Conservation (phyloP, 352 stramenopile species). For the Thraustochytrium sp. region DNA sequence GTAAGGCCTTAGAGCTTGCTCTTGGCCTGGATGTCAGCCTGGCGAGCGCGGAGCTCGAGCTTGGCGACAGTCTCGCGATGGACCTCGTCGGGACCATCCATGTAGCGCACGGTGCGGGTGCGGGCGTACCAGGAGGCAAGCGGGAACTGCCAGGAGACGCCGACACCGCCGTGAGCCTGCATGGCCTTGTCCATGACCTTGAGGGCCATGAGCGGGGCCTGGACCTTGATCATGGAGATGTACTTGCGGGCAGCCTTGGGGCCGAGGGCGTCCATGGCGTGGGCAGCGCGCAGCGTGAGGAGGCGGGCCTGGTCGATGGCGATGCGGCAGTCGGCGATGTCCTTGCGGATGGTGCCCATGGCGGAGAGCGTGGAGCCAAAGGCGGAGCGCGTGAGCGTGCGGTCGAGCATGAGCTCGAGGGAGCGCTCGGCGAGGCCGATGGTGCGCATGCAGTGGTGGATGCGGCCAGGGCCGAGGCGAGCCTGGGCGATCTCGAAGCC, state of each 20-base stretch:
- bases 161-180: constrained; percentile 68
- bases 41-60: constrained; percentile 34
- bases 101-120: constrained; percentile 84
- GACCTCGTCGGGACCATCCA: constrained; percentile 92
- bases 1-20: background rate
- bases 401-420: constrained; percentile 66
- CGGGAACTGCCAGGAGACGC: constrained; percentile 84
- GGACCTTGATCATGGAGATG: constrained; percentile 94
- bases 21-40: background rate
- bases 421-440: constrained; percentile 81
- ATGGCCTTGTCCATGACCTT: constrained; percentile 80
- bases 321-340: constrained; percentile 48
- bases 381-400: constrained; percentile 51
- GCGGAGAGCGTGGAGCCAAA: constrained; percentile 44
- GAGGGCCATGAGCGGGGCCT: constrained; percentile 81
- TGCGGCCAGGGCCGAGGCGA: constrained; percentile 78
- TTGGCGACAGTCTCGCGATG: constrained; percentile 86
- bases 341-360: constrained; percentile 40
- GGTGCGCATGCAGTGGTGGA: constrained; percentile 96
- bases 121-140: constrained; percentile 79
- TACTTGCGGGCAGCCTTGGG: constrained; percentile 79
- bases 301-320: constrained; percentile 74
- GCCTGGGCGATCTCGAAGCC: constrained; percentile 80
- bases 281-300: constrained; percentile 75
- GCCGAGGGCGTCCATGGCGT: constrained; percentile 74